These are phyloP conservation scores for Fusarium sp. DNA, from an alignment of 2,329 filamentous ascomycete genomes.

Conservation along the genomic window DNA sequence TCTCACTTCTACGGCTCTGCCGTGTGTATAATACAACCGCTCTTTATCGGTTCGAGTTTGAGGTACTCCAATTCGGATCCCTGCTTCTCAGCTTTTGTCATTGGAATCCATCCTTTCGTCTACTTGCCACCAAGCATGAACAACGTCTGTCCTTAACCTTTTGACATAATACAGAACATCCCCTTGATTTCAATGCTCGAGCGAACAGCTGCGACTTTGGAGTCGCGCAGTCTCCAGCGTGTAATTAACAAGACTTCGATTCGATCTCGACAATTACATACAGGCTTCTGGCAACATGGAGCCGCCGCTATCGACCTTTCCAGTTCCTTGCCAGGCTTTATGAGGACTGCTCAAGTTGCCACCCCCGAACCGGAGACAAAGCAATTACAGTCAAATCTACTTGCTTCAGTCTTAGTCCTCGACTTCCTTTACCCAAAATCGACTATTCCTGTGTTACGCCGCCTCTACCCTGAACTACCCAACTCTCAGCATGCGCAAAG, in stretches of 20 bases:
- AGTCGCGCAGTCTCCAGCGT: constrained; percentile 65
- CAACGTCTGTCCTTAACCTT: constrained; percentile 8
- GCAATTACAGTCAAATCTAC: constrained; percentile 45
- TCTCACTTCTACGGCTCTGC: background rate
- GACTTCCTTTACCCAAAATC: constrained; percentile 66
- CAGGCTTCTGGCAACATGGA: constrained; percentile 65
- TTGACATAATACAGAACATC: constrained; percentile 25
- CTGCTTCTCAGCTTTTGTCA: background rate
- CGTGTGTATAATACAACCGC: background rate
- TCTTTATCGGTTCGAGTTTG: background rate
- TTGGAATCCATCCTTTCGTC: background rate
- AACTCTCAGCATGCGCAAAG: constrained; percentile 34
- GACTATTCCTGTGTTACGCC: constrained; percentile 55
- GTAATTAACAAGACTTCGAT: constrained; percentile 56
- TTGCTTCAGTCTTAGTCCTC: constrained; percentile 61
- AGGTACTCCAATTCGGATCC: constrained; percentile 14
- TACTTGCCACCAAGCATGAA: constrained; percentile 40
- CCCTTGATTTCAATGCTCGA: constrained; percentile 61
- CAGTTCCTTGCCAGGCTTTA: constrained; percentile 53
- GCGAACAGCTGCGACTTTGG: constrained; percentile 65
- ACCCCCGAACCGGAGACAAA: constrained; percentile 37
- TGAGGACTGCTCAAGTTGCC: constrained; percentile 37
- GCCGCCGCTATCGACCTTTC: constrained; percentile 60
- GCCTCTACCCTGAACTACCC: constrained; percentile 46
- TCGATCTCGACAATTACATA: constrained; percentile 57